phyloP scores from a whole-genome alignment of 108 stramenopile species.

The Fragilariopsis cylindrus region DNA sequence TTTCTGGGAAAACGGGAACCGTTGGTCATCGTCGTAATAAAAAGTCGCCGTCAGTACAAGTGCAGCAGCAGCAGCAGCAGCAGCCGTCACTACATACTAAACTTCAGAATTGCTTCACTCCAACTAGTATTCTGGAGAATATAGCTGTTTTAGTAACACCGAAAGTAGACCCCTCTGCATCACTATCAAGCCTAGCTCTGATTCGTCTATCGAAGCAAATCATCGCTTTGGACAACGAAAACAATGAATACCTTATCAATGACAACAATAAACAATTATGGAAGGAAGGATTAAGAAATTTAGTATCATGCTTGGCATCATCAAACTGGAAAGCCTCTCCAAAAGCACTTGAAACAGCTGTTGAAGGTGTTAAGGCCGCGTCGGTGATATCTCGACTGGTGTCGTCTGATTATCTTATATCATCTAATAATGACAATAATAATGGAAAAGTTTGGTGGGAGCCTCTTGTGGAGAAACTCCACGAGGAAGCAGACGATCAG shows the following conservation, averaged over 20 bases:
- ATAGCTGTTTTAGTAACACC: slow-evolving; percentile 19
- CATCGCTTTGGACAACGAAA: slow-evolving; percentile 36
- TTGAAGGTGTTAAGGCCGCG: slow-evolving; percentile 45
- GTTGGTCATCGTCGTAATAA: background rate
- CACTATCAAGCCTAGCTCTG: slow-evolving; percentile 35
- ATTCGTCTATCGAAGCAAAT: slow-evolving; percentile 49
- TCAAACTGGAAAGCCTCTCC: slow-evolving; percentile 15
- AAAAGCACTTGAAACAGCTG: slow-evolving; percentile 22
- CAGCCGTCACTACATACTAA: slow-evolving; percentile 1
- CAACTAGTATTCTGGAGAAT: slow-evolving; percentile 28
- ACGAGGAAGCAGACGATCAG: background rate
- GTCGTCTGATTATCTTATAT: too few relatives aligned
- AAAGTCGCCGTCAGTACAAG: background rate
- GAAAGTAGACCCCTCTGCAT: slow-evolving; percentile 26
- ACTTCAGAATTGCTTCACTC: slow-evolving; percentile 39
- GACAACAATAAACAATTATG: slow-evolving; percentile 10
- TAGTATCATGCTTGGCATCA: background rate
- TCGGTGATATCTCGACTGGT: slow-evolving; percentile 31
- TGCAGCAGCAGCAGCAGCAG: background rate
- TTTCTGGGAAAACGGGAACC: slow-evolving; percentile 2
- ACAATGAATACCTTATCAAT: background rate
- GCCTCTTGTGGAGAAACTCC: slow-evolving; percentile 24
- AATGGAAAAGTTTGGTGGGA: slow-evolving; percentile 16
- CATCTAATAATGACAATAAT: background rate
- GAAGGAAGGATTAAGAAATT: background rate